Conservation (phyloP, 23 red algal genomes). For the Gracilaria caudata region DNA sequence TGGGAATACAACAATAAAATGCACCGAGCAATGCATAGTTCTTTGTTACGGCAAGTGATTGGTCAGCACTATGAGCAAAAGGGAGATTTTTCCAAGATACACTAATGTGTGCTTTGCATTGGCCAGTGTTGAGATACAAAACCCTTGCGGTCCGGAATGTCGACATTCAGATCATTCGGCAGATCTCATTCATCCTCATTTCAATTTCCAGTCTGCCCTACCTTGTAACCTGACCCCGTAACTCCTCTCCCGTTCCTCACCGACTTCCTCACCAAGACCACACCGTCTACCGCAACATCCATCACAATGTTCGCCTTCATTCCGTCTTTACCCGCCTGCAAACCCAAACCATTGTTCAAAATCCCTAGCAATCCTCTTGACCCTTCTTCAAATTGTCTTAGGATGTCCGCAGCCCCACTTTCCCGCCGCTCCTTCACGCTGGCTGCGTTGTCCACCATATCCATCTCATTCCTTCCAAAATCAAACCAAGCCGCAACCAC, state of each 20-base stretch:
- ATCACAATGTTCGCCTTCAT: constrained; percentile 17
- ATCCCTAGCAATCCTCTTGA: not conserved
- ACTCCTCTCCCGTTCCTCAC: constrained; percentile 1
- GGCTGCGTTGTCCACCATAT: constrained; percentile 5
- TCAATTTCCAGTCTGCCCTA: constrained; percentile 1
- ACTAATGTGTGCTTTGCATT: not conserved
- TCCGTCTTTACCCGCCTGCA: constrained; percentile 1
- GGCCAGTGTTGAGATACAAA: not conserved
- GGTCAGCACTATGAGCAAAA: not conserved
- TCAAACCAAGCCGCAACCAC: not conserved
- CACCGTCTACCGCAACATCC: not conserved
- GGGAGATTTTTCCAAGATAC: not conserved
- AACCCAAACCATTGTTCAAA: not conserved
- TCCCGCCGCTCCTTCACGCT: constrained; percentile 3
- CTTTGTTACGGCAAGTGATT: not conserved
- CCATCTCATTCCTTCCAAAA: constrained; percentile 4
- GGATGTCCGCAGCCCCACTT: not conserved
- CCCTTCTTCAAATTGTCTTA: not conserved
- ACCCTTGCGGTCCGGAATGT: not conserved
- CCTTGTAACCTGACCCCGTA: not conserved
- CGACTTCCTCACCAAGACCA: not conserved
- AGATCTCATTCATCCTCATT: constrained; percentile 9
- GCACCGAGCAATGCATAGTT: too few species aligned
- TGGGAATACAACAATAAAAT: too few species aligned
- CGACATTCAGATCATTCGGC: constrained; percentile 1